A percentile compares a stretch with the other conserved stretches of the same genome.
phyloP scores from a whole-genome alignment of 2,329 filamentous ascomycete genomes.

The Aspergillus nomiae region DNA sequence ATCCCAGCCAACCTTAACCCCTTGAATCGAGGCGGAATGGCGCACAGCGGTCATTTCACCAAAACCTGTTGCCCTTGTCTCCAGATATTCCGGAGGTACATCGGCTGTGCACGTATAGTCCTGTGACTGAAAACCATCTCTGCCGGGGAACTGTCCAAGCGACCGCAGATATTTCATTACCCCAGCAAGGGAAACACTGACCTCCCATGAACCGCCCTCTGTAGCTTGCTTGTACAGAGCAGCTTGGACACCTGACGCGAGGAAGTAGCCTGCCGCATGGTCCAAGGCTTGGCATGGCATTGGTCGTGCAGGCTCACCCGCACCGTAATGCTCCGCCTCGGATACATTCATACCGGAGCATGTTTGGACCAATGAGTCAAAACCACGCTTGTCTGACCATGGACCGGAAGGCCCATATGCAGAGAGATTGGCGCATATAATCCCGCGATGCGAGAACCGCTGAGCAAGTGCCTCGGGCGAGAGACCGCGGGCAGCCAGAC shows the following conservation, averaged over 20 bases:
- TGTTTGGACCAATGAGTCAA: slow-evolving; percentile 60
- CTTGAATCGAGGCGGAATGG: slow-evolving; percentile 53
- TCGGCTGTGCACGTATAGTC: slow-evolving; percentile 36
- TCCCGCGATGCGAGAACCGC: slow-evolving; percentile 40
- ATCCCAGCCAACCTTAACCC: slow-evolving; percentile 52
- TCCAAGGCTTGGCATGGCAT: slow-evolving; percentile 60
- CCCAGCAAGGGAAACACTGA: slow-evolving; percentile 59
- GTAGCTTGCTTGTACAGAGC: slow-evolving; percentile 52
- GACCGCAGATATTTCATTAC: slow-evolving; percentile 59
- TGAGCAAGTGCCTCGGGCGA: slow-evolving; percentile 40
- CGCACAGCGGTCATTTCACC: slow-evolving; percentile 51
- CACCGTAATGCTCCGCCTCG: slow-evolving; percentile 52
- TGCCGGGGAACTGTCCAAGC: slow-evolving; percentile 53
- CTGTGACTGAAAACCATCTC: slow-evolving; percentile 45
- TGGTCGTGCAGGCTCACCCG: slow-evolving; percentile 43
- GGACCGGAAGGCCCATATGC: slow-evolving; percentile 55
- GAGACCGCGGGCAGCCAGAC: slow-evolving; percentile 49
- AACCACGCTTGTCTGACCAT: slow-evolving; percentile 52
- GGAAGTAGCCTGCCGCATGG: slow-evolving; percentile 57
- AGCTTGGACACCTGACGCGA: slow-evolving; percentile 56
- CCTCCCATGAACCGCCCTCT: slow-evolving; percentile 53
- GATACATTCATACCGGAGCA: slow-evolving; percentile 59
- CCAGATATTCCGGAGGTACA: slow-evolving; percentile 41
- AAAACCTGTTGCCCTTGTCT: slow-evolving; percentile 49
- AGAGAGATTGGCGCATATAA: slow-evolving; percentile 56